phyloP scores from a whole-genome alignment of 352 stramenopile species.

The Aphanomyces invadans region DNA sequence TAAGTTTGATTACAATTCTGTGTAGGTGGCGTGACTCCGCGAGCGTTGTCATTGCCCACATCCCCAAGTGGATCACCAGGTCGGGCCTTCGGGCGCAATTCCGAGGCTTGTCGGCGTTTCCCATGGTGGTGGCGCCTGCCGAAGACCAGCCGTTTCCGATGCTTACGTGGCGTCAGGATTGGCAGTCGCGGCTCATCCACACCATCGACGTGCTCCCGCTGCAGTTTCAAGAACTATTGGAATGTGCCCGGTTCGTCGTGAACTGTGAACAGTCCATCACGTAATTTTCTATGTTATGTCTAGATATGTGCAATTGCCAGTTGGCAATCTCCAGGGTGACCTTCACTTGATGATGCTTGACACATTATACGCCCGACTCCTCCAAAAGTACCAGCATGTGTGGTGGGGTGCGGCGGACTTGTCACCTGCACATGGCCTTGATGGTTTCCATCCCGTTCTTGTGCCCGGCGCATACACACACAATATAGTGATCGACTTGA shows the following conservation, averaged over 20 bases:
- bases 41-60: slow-evolving; percentile 85
- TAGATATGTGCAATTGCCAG: slow-evolving; percentile 87
- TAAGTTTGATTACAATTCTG: no score
- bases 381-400: slow-evolving; percentile 91
- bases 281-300: slow-evolving; percentile 38
- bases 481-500: slow-evolving; percentile 55
- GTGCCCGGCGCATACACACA: slow-evolving; percentile 88
- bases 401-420: slow-evolving; percentile 88
- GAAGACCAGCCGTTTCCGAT: slow-evolving; percentile 79
- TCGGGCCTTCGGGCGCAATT: slow-evolving; percentile 72
- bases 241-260: slow-evolving; percentile 72
- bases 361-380: slow-evolving; percentile 86
- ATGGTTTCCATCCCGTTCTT: slow-evolving; percentile 79
- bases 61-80: slow-evolving; percentile 45
- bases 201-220: slow-evolving; percentile 73
- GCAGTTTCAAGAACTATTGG: slow-evolving; percentile 87
- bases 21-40: slow-evolving; percentile 37
- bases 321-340: slow-evolving; percentile 92
- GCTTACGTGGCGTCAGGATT: slow-evolving; percentile 91
- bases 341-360: slow-evolving; percentile 89
- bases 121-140: slow-evolving; percentile 76
- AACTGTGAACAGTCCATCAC: slow-evolving; percentile 33
- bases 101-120: slow-evolving; percentile 87
- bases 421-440: slow-evolving; percentile 79
- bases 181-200: slow-evolving; percentile 65